These are phyloP conservation scores for Ochetophila trinervis DNA, from an alignment of 306 rosid genomes.

Conservation along the genomic window DNA sequence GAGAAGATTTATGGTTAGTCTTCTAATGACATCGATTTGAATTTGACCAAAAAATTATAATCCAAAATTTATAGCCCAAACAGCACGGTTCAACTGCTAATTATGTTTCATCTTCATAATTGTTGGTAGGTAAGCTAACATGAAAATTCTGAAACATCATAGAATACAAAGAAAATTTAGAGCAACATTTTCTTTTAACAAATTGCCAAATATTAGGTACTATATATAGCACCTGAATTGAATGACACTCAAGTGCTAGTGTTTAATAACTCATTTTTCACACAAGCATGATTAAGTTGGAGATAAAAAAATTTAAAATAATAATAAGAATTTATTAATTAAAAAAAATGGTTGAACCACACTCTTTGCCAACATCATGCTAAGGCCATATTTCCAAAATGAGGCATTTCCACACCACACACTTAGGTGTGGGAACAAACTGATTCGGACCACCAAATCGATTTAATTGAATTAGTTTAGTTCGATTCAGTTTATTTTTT, in stretches of 20 bases:
- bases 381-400: constrained; percentile 6
- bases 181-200: not conserved
- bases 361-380: constrained; percentile 19
- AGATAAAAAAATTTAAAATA: not conserved
- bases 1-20: not conserved
- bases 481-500: too few relatives aligned
- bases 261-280: constrained; percentile 4
- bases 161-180: constrained; percentile 2
- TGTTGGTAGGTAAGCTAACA: constrained; percentile 48
- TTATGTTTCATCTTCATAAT: constrained; percentile 31
- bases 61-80: constrained; percentile 9
- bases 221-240: not conserved
- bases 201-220: not conserved
- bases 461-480: too few relatives aligned
- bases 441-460: too few relatives aligned
- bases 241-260: constrained; percentile 13
- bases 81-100: constrained; percentile 31
- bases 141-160: constrained; percentile 17
- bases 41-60: constrained; percentile 16
- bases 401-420: not conserved
- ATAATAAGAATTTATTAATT: not conserved
- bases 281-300: constrained; percentile 4
- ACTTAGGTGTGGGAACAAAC: too few relatives aligned
- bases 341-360: constrained; percentile 1
- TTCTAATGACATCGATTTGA: constrained; percentile 11